Percentiles rank a stretch among this genome's conserved stretches.
phyloP scores from a whole-genome alignment of 805 yeast species.

The Nakazawaea molendinolei region DNA sequence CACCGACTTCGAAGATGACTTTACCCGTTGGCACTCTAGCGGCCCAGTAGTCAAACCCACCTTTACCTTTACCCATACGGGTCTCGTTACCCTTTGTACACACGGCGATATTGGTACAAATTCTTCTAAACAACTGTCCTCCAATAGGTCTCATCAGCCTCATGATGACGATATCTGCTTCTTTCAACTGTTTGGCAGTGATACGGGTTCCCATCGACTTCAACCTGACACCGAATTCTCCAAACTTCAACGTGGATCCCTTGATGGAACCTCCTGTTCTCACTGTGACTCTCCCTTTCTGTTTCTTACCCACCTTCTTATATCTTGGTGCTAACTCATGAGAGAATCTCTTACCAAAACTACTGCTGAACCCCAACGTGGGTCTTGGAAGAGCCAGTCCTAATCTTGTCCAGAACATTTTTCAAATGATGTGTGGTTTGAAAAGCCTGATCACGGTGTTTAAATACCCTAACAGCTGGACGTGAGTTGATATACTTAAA shows the following conservation, averaged over 20 bases:
- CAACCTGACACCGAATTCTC: conserved; percentile 79
- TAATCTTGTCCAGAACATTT: conserved; percentile 1
- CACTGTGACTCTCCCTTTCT: conserved; percentile 91
- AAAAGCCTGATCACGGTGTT: too few relatives aligned
- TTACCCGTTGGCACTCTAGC: conserved; percentile 94
- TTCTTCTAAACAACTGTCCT: conserved; percentile 72
- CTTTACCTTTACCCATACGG: conserved; percentile 99
- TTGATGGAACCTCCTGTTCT: conserved; percentile 91
- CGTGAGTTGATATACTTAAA: too few relatives aligned
- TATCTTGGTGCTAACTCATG: conserved; percentile 77
- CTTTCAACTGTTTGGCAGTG: conserved; percentile 81
- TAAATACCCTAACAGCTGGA: too few relatives aligned
- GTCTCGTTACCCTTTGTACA: conserved; percentile 97
- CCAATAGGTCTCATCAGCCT: conserved; percentile 75
- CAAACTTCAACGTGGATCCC: conserved; percentile 78
- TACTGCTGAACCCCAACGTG: background rate
- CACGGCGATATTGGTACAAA: conserved; percentile 81
- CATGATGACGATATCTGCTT: conserved; percentile 83
- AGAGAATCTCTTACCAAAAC: conserved; percentile 36
- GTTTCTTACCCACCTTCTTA: conserved; percentile 63
- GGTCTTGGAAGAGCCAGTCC: conserved; percentile 2
- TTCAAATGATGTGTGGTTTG: too few relatives aligned
- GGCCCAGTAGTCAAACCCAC: conserved; percentile 96
- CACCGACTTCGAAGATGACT: conserved; percentile 73
- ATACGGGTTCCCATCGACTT: conserved; percentile 84